These are phyloP conservation scores for Magnusiomyces fungicola DNA, from an alignment of 1,139 yeast species.

Conservation along the genomic window DNA sequence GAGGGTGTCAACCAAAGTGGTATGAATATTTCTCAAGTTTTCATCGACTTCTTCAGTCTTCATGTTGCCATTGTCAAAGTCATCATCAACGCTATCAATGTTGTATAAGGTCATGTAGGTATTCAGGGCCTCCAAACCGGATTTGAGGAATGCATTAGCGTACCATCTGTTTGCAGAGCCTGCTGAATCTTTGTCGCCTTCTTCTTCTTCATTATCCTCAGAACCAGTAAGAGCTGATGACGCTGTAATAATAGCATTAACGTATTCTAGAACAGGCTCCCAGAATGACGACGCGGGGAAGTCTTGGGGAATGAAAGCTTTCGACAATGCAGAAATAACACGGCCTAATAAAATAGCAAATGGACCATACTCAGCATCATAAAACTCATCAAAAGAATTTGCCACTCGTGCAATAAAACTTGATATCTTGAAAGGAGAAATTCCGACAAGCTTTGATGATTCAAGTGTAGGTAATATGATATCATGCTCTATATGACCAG, in stretches of 20 bases:
- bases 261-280: not conserved
- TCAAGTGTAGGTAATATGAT: not conserved
- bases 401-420: constrained; percentile 5
- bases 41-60: not conserved
- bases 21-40: constrained; percentile 34
- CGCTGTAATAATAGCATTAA: not conserved
- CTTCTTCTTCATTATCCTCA: not conserved
- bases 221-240: not conserved
- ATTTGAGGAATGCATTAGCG: not conserved
- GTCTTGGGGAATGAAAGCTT: not conserved
- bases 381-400: constrained; percentile 7
- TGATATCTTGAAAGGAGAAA: constrained; percentile 13
- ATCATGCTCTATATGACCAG: not conserved
- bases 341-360: constrained; percentile 8
- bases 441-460: constrained; percentile 1
- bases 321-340: not conserved
- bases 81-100: not conserved
- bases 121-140: not conserved
- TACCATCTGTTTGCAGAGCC: not conserved
- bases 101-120: constrained; percentile 1
- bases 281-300: not conserved
- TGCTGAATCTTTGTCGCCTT: not conserved
- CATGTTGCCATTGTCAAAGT: not conserved
- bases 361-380: constrained; percentile 11
- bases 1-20: constrained; percentile 53